Evolutionary conservation across 2,329 filamentous ascomycete species (phyloP).

Genomic region (Sarocladium strictum): DNA sequence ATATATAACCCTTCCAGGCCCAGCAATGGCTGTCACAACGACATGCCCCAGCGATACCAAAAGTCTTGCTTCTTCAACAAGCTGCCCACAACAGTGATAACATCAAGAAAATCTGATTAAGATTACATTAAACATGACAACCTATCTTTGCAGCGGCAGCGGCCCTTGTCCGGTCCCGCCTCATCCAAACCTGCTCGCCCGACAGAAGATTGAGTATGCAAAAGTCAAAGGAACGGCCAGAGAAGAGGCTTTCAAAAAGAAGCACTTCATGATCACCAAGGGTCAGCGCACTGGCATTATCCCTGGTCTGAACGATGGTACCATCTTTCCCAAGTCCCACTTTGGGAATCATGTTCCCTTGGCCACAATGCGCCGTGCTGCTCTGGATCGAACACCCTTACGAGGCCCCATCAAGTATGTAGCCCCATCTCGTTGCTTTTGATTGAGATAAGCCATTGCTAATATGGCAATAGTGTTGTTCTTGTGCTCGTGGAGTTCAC

Average conservation of each 20-base stretch:
- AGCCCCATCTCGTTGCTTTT: too few species aligned
- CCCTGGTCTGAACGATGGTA: constrained; percentile 1
- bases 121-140: background rate
- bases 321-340: constrained; percentile 3
- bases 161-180: background rate
- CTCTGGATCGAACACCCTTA: background rate
- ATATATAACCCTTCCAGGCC: background rate
- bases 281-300: background rate
- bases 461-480: background rate
- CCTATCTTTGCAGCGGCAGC: background rate
- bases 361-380: background rate
- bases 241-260: constrained; percentile 1
- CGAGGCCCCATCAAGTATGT: constrained; percentile 1
- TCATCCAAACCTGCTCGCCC: constrained; percentile 6
- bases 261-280: background rate
- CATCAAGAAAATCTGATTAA: background rate
- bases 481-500: constrained; percentile 4
- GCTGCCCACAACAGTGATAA: too few species aligned
- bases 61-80: too few species aligned
- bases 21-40: too few species aligned
- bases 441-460: too few species aligned
- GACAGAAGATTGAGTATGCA: background rate
- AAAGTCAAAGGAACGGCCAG: background rate
- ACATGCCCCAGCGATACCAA: background rate
- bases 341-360: background rate